Evolutionary conservation across 371 early-diverging fungal genomes (phyloP).

Genomic region (Modicella reniformis): DNA sequence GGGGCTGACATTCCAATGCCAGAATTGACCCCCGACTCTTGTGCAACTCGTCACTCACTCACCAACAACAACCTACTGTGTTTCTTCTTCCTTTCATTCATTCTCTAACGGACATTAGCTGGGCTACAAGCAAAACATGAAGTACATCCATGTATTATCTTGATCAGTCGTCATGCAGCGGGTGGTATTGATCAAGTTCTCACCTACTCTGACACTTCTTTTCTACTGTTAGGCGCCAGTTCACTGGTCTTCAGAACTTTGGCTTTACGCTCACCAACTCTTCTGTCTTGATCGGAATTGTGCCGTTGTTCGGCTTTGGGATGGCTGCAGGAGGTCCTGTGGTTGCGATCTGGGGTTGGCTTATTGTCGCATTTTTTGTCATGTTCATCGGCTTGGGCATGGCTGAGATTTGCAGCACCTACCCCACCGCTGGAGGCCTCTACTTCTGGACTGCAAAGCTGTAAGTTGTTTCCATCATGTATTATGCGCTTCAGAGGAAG

Average conservation of each 20-base stretch:
- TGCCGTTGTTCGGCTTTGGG: conserved; percentile 66
- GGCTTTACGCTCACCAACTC: conserved; percentile 50
- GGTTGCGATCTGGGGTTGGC: conserved; percentile 78
- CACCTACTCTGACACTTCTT: background rate
- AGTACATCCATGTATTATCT: conserved; percentile 31
- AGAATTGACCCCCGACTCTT: no score
- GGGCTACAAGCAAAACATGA: conserved; percentile 55
- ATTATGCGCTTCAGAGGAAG: no score
- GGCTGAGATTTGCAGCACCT: conserved; percentile 81
- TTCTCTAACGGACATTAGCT: conserved; percentile 25
- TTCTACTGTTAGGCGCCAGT: conserved; percentile 39
- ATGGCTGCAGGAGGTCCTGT: conserved; percentile 72
- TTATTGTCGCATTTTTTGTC: conserved; percentile 64
- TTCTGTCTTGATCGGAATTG: conserved; percentile 45
- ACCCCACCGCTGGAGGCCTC: conserved; percentile 77
- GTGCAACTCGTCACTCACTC: no score
- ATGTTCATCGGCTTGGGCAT: conserved; percentile 71
- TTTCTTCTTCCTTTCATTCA: background rate
- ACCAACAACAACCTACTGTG: background rate
- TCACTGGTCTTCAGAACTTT: conserved; percentile 54
- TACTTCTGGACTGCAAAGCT: conserved; percentile 72
- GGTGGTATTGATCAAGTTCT: background rate
- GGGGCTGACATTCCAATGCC: no score
- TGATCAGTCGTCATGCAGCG: background rate
- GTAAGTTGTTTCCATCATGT: conserved; percentile 40